Evolutionary conservation across 352 stramenopile genomes (phyloP), one percentile per base, ranked within the genome.

Genomic region (Phytophthora syringae): DNA sequence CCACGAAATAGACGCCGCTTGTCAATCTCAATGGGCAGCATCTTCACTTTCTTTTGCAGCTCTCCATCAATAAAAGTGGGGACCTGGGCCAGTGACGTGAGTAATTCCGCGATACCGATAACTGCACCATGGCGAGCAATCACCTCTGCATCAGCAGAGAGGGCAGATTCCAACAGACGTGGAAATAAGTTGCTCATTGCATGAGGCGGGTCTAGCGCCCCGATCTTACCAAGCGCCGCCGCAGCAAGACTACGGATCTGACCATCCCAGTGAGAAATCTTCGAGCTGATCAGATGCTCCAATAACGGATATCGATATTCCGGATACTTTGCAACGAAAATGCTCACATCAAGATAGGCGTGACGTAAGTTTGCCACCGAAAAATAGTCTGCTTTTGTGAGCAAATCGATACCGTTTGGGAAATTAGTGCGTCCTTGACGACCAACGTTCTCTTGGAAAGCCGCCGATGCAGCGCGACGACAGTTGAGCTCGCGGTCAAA

Each of bases 401-500:
- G 82, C 47, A 99, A 90, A 15, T 96, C 92, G 49, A 99, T 99
- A 0, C 98, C 97, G 64, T 99, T 86, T 3, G 94, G 90, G 76
- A 99, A 99, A 60, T 98, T 99, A 1, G 82, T 70, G 1, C 84
- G 74, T 24, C 89, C 90, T 71, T 98, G 90, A 0, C 93, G 83
- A 4, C 95, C 95, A 40, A 98, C 92, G 53, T 89, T 96, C 60
- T 98, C 94, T 74, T 99, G 98, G 71, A 99, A 99, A 0, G 97
- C 97, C 5, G 98, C 98, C 24, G 96, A 98, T 20, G 97, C 97
- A 11, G 98, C 98, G n/a, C 98, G 88, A 28, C 98, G 89, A 60
- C 97, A 99, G 72, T 99, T 99, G 7, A 99, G 84, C 67, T 99
- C 98, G 16, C 97, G 86, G 81, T 99, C 98, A 78, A 99, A 99